Percentiles rank a stretch among this genome's conserved stretches.
Evolutionary conservation across 2,329 filamentous ascomycete species (phyloP).

Genomic region (Chrysosporium queenslandicum): DNA sequence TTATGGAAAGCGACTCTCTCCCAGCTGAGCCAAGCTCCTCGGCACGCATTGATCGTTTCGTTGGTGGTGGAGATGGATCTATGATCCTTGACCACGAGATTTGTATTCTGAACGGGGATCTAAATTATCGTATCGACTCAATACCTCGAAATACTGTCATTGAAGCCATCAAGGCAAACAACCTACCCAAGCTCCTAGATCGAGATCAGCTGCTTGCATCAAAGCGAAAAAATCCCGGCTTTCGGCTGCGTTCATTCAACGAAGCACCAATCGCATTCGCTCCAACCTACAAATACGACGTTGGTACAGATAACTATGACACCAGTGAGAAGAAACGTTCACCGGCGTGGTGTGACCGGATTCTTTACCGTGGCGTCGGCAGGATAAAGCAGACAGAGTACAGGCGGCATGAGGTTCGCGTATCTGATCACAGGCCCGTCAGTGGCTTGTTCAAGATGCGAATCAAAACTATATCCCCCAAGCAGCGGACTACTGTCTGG

Average conservation of each 20-base stretch:
- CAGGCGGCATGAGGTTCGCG: constrained; percentile 73
- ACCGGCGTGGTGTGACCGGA: constrained; percentile 91
- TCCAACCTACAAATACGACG: constrained; percentile 97
- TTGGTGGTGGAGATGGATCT: constrained; percentile 85
- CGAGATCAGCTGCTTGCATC: constrained; percentile 88
- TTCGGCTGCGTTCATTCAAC: constrained; percentile 79
- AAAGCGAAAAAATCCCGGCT: constrained; percentile 77
- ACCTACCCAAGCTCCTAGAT: constrained; percentile 76
- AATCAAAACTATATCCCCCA: constrained; percentile 68
- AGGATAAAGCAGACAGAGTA: constrained; percentile 84
- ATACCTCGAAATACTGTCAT: constrained; percentile 92
- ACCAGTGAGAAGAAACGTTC: constrained; percentile 87
- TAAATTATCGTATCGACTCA: constrained; percentile 97
- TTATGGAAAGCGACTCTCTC: constrained; percentile 71
- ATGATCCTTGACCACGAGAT: constrained; percentile 97
- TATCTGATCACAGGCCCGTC: constrained; percentile 88
- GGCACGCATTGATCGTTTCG: constrained; percentile 64
- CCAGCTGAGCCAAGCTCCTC: constrained; percentile 58
- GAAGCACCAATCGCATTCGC: constrained; percentile 85
- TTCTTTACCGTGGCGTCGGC: constrained; percentile 74
- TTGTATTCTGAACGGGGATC: constrained; percentile 89
- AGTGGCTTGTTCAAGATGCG: constrained; percentile 73
- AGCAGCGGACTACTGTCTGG: constrained; percentile 56
- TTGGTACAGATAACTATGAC: constrained; percentile 89
- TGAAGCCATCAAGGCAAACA: constrained; percentile 68